Conservation (phyloP, 2,329 filamentous ascomycete genomes). For the Trichoderma lentiforme region DNA sequence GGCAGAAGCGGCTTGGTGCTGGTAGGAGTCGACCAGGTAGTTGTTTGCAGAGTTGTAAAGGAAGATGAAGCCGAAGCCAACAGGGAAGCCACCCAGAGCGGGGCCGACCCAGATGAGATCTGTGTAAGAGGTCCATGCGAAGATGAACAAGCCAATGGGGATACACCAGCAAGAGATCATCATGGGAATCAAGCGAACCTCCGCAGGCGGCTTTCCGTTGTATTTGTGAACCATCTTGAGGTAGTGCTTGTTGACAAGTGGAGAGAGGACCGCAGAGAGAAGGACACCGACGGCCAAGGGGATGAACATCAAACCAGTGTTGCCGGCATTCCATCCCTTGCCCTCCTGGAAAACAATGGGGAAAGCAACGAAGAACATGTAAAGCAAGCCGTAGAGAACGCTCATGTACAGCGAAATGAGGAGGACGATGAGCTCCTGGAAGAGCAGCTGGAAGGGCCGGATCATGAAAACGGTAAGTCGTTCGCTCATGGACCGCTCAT, state of each 20-base stretch:
- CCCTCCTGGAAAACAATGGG: conserved; percentile 72
- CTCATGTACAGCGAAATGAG: conserved; percentile 84
- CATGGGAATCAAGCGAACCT: conserved; percentile 78
- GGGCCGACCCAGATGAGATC: conserved; percentile 68
- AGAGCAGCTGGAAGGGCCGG: conserved; percentile 81
- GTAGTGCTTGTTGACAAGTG: conserved; percentile 80
- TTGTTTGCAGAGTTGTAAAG: conserved; percentile 77
- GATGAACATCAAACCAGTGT: conserved; percentile 83
- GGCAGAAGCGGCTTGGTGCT: conserved; percentile 73
- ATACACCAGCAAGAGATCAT: conserved; percentile 73
- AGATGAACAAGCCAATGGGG: conserved; percentile 56
- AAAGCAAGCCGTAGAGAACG: conserved; percentile 70
- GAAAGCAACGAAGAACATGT: conserved; percentile 74
- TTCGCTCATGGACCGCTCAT: conserved; percentile 65
- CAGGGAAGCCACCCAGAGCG: conserved; percentile 64
- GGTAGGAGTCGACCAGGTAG: conserved; percentile 64
- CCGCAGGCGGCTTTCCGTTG: conserved; percentile 71
- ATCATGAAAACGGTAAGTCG: conserved; percentile 71
- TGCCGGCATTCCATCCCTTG: conserved; percentile 72
- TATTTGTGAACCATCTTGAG: conserved; percentile 59
- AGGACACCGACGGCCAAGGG: conserved; percentile 75
- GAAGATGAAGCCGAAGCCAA: conserved; percentile 81
- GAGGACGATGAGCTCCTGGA: conserved; percentile 79
- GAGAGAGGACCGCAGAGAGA: conserved; percentile 61
- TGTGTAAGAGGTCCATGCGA: conserved; percentile 62